Evolutionary conservation across 2,329 filamentous ascomycete genomes (phyloP), one percentile per base, ranked within the genome.

Genomic region (Ophiostoma fasciatum): DNA sequence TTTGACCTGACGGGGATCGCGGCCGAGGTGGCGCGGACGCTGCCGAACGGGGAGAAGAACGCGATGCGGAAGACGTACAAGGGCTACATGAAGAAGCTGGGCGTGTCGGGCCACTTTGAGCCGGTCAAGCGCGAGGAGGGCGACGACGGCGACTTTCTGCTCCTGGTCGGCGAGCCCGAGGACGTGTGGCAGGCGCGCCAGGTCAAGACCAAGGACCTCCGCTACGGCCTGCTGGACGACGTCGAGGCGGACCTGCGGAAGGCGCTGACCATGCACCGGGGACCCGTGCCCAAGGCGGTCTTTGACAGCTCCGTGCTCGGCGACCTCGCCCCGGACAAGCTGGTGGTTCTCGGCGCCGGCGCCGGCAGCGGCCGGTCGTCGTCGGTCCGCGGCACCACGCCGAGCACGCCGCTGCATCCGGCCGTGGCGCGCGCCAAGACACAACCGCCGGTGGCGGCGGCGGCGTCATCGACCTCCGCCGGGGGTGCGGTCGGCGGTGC

Each of bases 31-130:
- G 74, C 74, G 42, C 66, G 74, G 42, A 68, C 68, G 36, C 70
- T 74, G 49, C 70, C 72, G 12, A 74, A 74, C 50, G 74, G 74
- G 45, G 69, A 75, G 52, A 78, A 77, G 61, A 78, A 78, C 49
- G 70, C 68, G 44, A 60, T 78, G 33, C 66, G 74, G 19, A 78
- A 78, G 51, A 77, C 73, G 13, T 78, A 78, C 59, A 78, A 78
- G 54, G 72, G 72, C 35, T 71, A 78, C 45, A 73, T 78, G 51
- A 78, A 78, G 59, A 66, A 64, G 31, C 57, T 78, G 22, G 71
- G 70, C 25, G 61, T 78, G 19, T 66, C 65, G 36, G 74, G 74
- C 9, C 67, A 72, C 40, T 78, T 75, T 46, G 73, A 78, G 46
- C 59, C 61, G 4, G 57, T 62, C 20, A 74, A 72, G 56, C 68